These are phyloP conservation scores for Stephania cephalantha DNA, from an alignment of 164 flowering plant species.

Conservation along the genomic window DNA sequence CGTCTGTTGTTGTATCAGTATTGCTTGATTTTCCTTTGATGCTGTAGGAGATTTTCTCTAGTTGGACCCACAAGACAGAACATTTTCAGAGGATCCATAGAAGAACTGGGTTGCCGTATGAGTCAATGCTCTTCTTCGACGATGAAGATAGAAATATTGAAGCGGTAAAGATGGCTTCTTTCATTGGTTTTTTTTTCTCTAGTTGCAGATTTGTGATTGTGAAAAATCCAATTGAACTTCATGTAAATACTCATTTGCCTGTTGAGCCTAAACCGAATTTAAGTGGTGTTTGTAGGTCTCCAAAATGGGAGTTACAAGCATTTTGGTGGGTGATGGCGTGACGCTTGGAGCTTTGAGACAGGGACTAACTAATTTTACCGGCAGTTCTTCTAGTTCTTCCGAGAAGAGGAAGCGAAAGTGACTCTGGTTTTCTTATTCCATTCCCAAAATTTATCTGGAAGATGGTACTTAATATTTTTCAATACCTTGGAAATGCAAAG, in stretches of 20 bases:
- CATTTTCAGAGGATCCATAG: constrained; percentile 78
- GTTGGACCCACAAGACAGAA: constrained; percentile 91
- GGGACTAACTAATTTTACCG: constrained; percentile 54
- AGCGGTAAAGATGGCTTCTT: constrained; percentile 40
- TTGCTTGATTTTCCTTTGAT: neutral
- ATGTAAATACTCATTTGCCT: neutral
- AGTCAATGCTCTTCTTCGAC: constrained; percentile 91
- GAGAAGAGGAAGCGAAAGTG: constrained; percentile 18
- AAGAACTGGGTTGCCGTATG: constrained; percentile 71
- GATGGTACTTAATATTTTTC: too few species aligned
- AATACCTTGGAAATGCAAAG: too few species aligned
- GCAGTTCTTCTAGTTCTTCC: constrained; percentile 26
- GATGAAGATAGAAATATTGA: constrained; percentile 86
- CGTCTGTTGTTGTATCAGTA: too few species aligned
- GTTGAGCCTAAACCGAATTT: neutral
- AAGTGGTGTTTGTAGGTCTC: constrained; percentile 47
- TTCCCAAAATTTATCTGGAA: neutral
- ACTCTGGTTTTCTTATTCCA: neutral
- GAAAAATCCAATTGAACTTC: neutral
- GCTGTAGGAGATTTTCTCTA: constrained; percentile 86
- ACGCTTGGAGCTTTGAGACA: constrained; percentile 62
- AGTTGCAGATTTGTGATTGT: neutral
- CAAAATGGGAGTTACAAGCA: constrained; percentile 85
- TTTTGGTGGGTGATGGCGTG: constrained; percentile 70
- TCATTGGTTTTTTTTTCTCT: neutral